Evolutionary conservation across 1,284 basidiomycete genomes (phyloP).

Genomic region (Moesziomyces sp.): DNA sequence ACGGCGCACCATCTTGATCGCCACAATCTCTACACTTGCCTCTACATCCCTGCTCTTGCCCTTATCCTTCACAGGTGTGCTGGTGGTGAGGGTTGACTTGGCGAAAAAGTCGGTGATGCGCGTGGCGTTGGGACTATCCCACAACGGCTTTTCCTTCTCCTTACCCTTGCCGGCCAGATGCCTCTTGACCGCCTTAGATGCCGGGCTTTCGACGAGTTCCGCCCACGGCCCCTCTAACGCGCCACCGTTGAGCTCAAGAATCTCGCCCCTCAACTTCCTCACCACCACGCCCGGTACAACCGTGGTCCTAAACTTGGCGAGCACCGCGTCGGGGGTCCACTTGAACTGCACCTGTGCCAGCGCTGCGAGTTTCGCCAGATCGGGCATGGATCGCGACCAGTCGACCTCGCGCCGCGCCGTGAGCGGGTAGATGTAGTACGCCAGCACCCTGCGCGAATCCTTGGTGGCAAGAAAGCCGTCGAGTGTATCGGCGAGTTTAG

Average conservation of each 20-base stretch:
- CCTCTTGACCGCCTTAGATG: not conserved
- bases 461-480: slow-evolving; percentile 20
- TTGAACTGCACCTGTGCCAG: slow-evolving; percentile 25
- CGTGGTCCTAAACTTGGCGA: slow-evolving; percentile 29
- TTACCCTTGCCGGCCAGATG: not conserved
- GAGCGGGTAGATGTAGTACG: slow-evolving; percentile 44
- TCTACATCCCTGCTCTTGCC: not conserved
- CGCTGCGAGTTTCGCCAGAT: slow-evolving; percentile 15
- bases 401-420: not conserved
- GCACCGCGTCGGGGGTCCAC: slow-evolving; percentile 24
- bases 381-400: slow-evolving; percentile 1
- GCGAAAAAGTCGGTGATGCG: slow-evolving; percentile 49
- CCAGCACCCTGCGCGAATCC: slow-evolving; percentile 30
- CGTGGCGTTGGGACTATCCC: slow-evolving; percentile 28
- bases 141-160: slow-evolving; percentile 15
- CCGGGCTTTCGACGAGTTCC: slow-evolving; percentile 28
- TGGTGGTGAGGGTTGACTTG: slow-evolving; percentile 1
- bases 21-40: slow-evolving; percentile 9
- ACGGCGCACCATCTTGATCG: slow-evolving; percentile 25
- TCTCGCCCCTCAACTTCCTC: slow-evolving; percentile 27
- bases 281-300: slow-evolving; percentile 27
- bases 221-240: slow-evolving; percentile 29
- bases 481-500: slow-evolving; percentile 40
- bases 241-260: slow-evolving; percentile 15
- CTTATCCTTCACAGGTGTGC: not conserved